These are phyloP conservation scores for Podosphaera fusca DNA, from an alignment of 2,329 filamentous ascomycete species.

Conservation along the genomic window DNA sequence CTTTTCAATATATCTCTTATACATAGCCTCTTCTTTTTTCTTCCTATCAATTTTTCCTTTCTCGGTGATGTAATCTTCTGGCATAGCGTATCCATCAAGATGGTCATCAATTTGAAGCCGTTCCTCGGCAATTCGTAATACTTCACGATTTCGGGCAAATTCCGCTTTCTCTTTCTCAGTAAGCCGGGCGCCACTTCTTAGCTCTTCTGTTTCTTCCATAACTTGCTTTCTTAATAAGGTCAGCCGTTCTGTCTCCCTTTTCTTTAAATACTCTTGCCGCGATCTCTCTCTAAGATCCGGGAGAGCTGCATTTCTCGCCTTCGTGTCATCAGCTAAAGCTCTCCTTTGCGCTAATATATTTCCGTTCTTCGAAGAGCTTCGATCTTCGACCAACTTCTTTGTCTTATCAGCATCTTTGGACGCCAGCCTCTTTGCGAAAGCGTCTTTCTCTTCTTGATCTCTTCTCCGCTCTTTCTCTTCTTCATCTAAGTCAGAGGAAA, in stretches of 20 bases:
- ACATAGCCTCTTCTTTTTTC: slow-evolving; percentile 73
- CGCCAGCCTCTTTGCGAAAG: slow-evolving; percentile 53
- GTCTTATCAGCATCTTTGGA: slow-evolving; percentile 47
- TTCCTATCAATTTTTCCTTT: slow-evolving; percentile 73
- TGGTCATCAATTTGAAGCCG: slow-evolving; percentile 74
- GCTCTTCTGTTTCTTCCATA: slow-evolving; percentile 62
- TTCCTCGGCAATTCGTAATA: slow-evolving; percentile 62
- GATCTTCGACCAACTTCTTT: slow-evolving; percentile 43
- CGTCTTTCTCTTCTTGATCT: slow-evolving; percentile 55
- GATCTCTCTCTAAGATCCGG: slow-evolving; percentile 64
- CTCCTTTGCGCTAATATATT: slow-evolving; percentile 34
- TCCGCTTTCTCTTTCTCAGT: slow-evolving; percentile 64
- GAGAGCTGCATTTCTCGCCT: slow-evolving; percentile 46
- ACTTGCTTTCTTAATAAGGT: slow-evolving; percentile 79
- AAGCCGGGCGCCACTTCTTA: slow-evolving; percentile 51
- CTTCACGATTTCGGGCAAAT: slow-evolving; percentile 71
- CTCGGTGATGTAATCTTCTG: slow-evolving; percentile 86
- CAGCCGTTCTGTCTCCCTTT: slow-evolving; percentile 68
- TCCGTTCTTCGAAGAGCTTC: slow-evolving; percentile 29
- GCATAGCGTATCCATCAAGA: slow-evolving; percentile 75
- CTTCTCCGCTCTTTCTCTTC: slow-evolving; percentile 35
- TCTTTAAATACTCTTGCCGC: slow-evolving; percentile 79
- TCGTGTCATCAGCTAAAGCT: slow-evolving; percentile 41
- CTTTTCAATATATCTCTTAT: slow-evolving; percentile 70
- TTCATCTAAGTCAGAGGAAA: slow-evolving; percentile 29